A percentile compares a stretch with the other conserved stretches of the same genome.
These are phyloP conservation scores for Penicillium palitans DNA, from an alignment of 2,329 filamentous ascomycete genomes.

Conservation along the genomic window DNA sequence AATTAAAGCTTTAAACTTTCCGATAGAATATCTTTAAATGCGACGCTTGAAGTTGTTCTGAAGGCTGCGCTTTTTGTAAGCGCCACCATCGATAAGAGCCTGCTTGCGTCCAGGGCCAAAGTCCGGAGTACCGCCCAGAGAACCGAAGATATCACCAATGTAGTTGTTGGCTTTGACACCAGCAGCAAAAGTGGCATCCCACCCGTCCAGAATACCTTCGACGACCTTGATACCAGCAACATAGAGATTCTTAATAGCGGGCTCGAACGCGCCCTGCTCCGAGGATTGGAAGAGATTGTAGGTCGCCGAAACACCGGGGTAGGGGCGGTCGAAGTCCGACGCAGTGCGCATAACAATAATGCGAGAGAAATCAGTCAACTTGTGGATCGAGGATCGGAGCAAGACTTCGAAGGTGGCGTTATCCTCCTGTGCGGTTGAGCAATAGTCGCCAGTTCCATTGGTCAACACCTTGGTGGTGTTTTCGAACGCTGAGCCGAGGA, in stretches of 20 bases:
- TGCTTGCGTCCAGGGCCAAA: constrained; percentile 52
- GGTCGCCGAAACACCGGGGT: constrained; percentile 55
- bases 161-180: constrained; percentile 65
- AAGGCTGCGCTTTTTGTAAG: constrained; percentile 23
- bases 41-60: constrained; percentile 10
- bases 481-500: constrained; percentile 64
- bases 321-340: constrained; percentile 71
- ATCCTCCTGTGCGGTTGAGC: constrained; percentile 72
- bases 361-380: constrained; percentile 64
- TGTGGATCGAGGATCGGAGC: constrained; percentile 58
- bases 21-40: background rate
- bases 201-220: constrained; percentile 61
- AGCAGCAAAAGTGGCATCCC: constrained; percentile 58
- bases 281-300: constrained; percentile 59
- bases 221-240: constrained; percentile 65
- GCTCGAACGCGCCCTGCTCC: constrained; percentile 63
- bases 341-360: constrained; percentile 69
- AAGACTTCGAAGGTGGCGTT: constrained; percentile 68
- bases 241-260: constrained; percentile 67
- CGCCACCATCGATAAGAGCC: constrained; percentile 22
- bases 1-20: background rate
- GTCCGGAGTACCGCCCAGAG: constrained; percentile 64
- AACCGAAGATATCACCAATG: constrained; percentile 70
- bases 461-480: constrained; percentile 65
- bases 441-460: constrained; percentile 67